These are phyloP conservation scores for Cladosporium austrohemisphaericum DNA, from an alignment of 2,329 filamentous ascomycete species.

Conservation along the genomic window DNA sequence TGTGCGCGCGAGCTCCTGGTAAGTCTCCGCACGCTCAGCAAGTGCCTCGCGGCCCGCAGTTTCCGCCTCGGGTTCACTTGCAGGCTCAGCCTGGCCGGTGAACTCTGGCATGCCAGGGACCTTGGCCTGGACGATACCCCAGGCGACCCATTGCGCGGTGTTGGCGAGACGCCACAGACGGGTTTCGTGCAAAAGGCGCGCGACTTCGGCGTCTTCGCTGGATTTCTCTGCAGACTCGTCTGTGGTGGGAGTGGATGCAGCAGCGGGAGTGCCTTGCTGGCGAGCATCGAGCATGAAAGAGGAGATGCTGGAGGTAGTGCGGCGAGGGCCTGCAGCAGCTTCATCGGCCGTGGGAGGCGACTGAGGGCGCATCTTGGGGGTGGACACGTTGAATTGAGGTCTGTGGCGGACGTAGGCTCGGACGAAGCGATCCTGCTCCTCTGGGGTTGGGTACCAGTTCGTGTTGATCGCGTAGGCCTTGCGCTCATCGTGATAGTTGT, in stretches of 20 bases:
- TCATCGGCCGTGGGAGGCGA: conserved; percentile 20
- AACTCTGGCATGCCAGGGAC: conserved; percentile 65
- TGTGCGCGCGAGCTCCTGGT: conserved; percentile 19
- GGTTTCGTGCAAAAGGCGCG: conserved; percentile 71
- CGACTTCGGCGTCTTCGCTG: conserved; percentile 62
- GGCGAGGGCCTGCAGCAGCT: conserved; percentile 25
- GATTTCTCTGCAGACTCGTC: conserved; percentile 50
- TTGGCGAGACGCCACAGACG: conserved; percentile 83
- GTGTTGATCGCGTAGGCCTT: conserved; percentile 62
- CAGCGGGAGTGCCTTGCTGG: conserved; percentile 49
- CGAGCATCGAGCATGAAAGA: conserved; percentile 73
- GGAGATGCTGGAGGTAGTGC: conserved; percentile 43
- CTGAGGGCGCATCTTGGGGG: conserved; percentile 32
- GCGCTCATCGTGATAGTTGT: conserved; percentile 82
- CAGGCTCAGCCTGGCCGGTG: conserved; percentile 26
- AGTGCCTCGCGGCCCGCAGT: conserved; percentile 23
- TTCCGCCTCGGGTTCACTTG: conserved; percentile 20
- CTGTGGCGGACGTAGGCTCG: conserved; percentile 81
- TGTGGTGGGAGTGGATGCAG: conserved; percentile 1
- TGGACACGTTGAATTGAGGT: conserved; percentile 59
- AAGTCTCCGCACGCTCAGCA: conserved; percentile 27
- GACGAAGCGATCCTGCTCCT: conserved; percentile 82
- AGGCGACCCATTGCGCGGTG: conserved; percentile 87
- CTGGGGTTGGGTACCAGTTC: conserved; percentile 67
- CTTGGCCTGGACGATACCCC: conserved; percentile 95